Evolutionary conservation across 1,139 yeast species (phyloP), one percentile per base, ranked within the genome.

Genomic region (Candida frijolesensis): DNA sequence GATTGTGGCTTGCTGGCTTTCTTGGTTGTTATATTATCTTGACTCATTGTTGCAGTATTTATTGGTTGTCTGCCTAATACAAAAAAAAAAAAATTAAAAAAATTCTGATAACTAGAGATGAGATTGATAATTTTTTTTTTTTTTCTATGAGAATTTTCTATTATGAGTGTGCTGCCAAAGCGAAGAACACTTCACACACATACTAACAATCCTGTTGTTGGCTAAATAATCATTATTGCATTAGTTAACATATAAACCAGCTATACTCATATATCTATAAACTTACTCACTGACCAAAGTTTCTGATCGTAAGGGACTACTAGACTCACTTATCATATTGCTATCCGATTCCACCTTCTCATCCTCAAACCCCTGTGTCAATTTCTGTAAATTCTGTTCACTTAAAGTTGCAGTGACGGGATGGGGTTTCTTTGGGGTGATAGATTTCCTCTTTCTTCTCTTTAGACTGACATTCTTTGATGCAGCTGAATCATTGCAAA

Each of bases 1-100:
- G 86, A 67, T 68, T 90, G 97, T 35, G 53, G 47, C 42, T 45
- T 54, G 16, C 30, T 43, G 10, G 48, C 6, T 32, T 34, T 49
- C 22, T 37, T 47, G 7, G 34, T 8, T 38, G 30, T 37, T 44
- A 35, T 37, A 8, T 12, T 29, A 7, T 46, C 52, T 38, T 22
- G 30, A 50, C 54, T 53, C 53, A 52, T 51, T 15, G 16, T 35
- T 7, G 12, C 11, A 18, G 11, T 33, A n/a, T 10, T 4, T 19
- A 27, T 22, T 22, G 29, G 25, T 27, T 15, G n/a, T 15, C 14
- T 9, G 22, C 29, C 14, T 40, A 32, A 11, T 19, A 19, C 22
- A 3, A 3, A 25, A 32, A 11, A 16, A 9, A 25, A 32, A 16
- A 30, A 35, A n/a, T n/a, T n/a, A n/a, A n/a, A 43, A 43, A 43